Evolutionary conservation across 164 flowering plant genomes (phyloP).

Genomic region (Umbellularia californica): DNA sequence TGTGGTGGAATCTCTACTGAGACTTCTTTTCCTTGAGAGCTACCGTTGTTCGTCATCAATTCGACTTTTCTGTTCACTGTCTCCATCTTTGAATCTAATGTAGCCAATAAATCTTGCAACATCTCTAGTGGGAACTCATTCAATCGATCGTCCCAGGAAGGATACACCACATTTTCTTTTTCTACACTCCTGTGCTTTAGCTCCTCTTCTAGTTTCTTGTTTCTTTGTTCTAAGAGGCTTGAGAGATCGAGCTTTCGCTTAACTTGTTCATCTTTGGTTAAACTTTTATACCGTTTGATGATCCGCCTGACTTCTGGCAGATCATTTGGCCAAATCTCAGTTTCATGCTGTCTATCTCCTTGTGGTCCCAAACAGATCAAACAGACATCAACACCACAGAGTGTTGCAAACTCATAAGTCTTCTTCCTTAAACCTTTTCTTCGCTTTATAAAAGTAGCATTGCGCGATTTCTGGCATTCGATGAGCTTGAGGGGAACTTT

Average conservation of each 20-base stretch:
- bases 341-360: not conserved
- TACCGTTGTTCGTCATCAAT: not conserved
- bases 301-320: not conserved
- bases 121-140: not conserved
- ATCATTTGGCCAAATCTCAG: slow-evolving; percentile 6
- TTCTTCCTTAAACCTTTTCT: slow-evolving; percentile 23
- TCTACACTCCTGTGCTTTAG: not conserved
- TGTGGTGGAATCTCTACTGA: not conserved
- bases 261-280: slow-evolving; percentile 1
- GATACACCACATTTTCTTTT: not conserved
- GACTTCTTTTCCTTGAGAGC: not conserved
- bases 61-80: not conserved
- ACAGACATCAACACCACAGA: slow-evolving; percentile 24
- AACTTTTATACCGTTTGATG: not conserved
- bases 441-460: slow-evolving; percentile 17
- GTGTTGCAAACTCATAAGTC: slow-evolving; percentile 19
- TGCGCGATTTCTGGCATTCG: slow-evolving; percentile 12
- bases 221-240: not conserved
- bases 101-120: not conserved
- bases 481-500: slow-evolving; percentile 15
- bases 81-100: not conserved
- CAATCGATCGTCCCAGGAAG: not conserved
- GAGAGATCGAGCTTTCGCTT: slow-evolving; percentile 1
- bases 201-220: slow-evolving; percentile 3
- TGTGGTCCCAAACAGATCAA: slow-evolving; percentile 12